These are phyloP conservation scores for Corymbia maculata DNA, from an alignment of 345 rosid genomes.

Conservation along the genomic window DNA sequence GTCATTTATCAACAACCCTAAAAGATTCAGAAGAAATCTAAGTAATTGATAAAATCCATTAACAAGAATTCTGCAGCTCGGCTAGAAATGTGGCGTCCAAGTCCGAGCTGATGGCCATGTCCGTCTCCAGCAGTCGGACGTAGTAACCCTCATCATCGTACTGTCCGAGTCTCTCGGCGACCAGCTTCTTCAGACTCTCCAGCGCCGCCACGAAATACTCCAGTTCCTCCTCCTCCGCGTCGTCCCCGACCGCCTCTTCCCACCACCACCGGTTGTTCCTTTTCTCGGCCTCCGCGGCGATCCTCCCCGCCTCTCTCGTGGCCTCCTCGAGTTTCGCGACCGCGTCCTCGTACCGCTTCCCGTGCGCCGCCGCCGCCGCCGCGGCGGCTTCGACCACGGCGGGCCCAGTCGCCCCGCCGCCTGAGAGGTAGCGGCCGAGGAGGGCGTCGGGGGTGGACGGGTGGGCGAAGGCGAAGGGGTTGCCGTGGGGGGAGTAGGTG, in stretches of 20 bases:
- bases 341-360: background rate
- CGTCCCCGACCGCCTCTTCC: background rate
- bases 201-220: background rate
- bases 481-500: background rate
- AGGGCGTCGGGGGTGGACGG: background rate
- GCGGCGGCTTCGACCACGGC: background rate
- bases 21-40: too few relatives aligned
- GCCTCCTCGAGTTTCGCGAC: background rate
- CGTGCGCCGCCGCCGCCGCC: rapidly evolving
- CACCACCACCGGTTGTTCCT: background rate
- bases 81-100: background rate
- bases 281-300: background rate
- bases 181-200: background rate
- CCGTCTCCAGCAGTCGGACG: background rate
- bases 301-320: background rate
- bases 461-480: background rate
- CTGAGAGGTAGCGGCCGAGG: background rate
- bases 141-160: background rate
- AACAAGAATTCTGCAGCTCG: background rate
- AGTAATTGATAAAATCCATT: background rate
- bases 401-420: background rate
- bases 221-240: background rate
- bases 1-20: too few relatives aligned
- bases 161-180: background rate
- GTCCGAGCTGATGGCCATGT: background rate